Evolutionary conservation across 2,329 filamentous ascomycete species (phyloP), one percentile per base, ranked within the genome.

Genomic region (Cyphellophora attinorum): DNA sequence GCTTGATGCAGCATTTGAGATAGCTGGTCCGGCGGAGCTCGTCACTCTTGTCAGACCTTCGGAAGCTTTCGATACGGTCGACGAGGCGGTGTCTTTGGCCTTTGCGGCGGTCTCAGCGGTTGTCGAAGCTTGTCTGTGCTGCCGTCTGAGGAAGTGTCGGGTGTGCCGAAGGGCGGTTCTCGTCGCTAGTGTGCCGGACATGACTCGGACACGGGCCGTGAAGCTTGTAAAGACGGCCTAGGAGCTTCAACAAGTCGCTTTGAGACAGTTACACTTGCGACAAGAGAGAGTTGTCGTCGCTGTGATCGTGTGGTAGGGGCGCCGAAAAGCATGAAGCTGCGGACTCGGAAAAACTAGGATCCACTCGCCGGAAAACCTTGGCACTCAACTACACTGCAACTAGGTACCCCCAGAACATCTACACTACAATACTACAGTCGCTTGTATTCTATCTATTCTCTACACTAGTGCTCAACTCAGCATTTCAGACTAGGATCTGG

Each of bases 21-120:
- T 69, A 42, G 79, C 83, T 42, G 83, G 79, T 38, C 84, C 84
- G 51, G 86, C 88, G 35, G 84, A 78, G 51, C 81, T 79, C 46
- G 80, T 71, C 53, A 91, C 88, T 56, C 79, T 78, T 51, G 82
- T 85, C 36, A 95, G 75, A 46, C 86, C 85, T 65, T 93, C 72
- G 47, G 79, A 73, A 39, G 85, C 86, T 72, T 85, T 85, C 17
- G 61, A 60, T 14, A 55, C 55, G 37, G 55, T 51, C 30, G 58
- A 55, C 29, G 60, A 56, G 27, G 59, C 60, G 35, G 56, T 47
- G 43, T 67, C 60, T 48, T 61, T 56, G 30, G 62, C 59, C 54
- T 65, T 67, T 34, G 54, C 52, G 37, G 62, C 61, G 33, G 60
- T 56, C 44, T 66, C 60, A 27, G 60, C 56, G 41, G 60, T 58